Conservation (phyloP, 805 yeast genomes). For the Candida hungchunana region DNA sequence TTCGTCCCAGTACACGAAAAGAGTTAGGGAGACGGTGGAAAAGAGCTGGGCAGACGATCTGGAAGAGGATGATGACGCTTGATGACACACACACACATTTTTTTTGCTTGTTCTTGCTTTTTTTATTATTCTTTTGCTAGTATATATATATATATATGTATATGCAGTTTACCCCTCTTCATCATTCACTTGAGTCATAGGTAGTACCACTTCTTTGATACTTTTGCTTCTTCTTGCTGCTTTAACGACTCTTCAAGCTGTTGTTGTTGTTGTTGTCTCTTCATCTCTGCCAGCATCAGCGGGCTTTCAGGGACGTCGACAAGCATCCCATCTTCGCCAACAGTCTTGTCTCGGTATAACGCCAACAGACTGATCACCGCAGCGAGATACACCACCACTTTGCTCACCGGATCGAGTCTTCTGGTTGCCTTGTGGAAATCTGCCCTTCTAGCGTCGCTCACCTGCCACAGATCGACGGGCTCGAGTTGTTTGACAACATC, state of each 20-base stretch:
- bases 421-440: constrained; percentile 43
- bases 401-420: constrained; percentile 54
- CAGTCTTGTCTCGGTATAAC: constrained; percentile 48
- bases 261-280: constrained; percentile 20
- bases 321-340: constrained; percentile 38
- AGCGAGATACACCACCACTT: constrained; percentile 46
- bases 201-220: constrained; percentile 24
- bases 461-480: constrained; percentile 37
- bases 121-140: neutral
- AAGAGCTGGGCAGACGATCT: constrained; percentile 87
- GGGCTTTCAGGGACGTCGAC: constrained; percentile 36
- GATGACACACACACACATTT: too few species aligned
- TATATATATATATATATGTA: constrained; percentile 2
- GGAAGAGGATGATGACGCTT: constrained; percentile 28
- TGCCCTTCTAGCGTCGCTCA: constrained; percentile 39
- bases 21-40: constrained; percentile 94
- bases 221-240: constrained; percentile 7
- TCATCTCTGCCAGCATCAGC: constrained; percentile 35
- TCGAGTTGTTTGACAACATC: constrained; percentile 31
- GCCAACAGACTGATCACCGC: constrained; percentile 47
- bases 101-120: neutral
- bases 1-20: constrained; percentile 82
- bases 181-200: constrained; percentile 25
- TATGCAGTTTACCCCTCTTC: too few species aligned
- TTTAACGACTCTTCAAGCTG: constrained; percentile 11